These are phyloP conservation scores for Schwanniomyces vanrijiae DNA, from an alignment of 805 yeast species.

Conservation along the genomic window DNA sequence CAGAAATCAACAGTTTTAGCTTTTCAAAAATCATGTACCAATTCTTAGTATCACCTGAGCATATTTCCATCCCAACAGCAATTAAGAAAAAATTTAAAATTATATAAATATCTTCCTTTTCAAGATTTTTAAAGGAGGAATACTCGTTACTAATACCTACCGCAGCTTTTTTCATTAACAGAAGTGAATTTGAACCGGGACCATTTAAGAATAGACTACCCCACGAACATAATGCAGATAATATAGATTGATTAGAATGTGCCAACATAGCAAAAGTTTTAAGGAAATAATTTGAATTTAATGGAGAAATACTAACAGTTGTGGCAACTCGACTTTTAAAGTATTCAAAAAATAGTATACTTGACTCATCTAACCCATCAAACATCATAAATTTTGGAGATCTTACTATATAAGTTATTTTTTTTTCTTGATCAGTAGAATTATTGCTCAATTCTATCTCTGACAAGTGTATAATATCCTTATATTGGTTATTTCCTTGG, in stretches of 20 bases:
- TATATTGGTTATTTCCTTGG: not conserved
- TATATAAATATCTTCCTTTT: conserved; percentile 11
- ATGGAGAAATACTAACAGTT: conserved; percentile 10
- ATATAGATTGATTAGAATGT: not conserved
- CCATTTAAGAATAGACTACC: conserved; percentile 2
- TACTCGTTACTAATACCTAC: not conserved
- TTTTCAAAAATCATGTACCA: conserved; percentile 16
- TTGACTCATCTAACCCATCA: not conserved
- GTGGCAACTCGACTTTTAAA: not conserved
- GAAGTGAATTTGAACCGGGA: not conserved
- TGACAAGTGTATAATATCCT: not conserved
- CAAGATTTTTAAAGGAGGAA: conserved; percentile 16
- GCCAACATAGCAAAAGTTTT: conserved; percentile 4
- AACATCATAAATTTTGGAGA: not conserved
- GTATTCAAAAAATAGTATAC: not conserved
- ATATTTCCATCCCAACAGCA: conserved; percentile 12
- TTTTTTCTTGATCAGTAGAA: not conserved
- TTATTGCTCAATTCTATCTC: not conserved
- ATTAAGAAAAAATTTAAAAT: conserved; percentile 15
- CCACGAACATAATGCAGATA: conserved; percentile 5
- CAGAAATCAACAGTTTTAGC: conserved; percentile 7
- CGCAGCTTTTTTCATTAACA: not conserved
- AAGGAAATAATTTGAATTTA: conserved; percentile 2
- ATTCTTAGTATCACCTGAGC: conserved; percentile 18
- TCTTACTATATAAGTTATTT: not conserved